Evolutionary conservation across 345 rosid genomes (phyloP).

Genomic region (Eucalyptus rudis): DNA sequence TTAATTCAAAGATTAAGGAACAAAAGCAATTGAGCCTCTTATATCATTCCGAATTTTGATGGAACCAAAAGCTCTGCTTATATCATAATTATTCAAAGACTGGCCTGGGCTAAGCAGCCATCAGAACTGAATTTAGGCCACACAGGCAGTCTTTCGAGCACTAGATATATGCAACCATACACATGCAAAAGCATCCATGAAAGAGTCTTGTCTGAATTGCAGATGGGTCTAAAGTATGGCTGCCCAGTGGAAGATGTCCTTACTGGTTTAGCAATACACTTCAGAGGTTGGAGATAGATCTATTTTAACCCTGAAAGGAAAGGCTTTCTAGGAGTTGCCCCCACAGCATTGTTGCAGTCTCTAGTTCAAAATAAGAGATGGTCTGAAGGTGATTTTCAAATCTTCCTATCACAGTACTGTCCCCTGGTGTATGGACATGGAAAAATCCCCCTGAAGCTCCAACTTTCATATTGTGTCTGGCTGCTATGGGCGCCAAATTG

Average conservation of each 20-base stretch:
- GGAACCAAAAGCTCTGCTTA: background rate
- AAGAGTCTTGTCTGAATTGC: background rate
- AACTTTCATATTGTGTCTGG: background rate
- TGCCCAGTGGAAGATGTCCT: constrained; percentile 25
- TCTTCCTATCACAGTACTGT: constrained; percentile 14
- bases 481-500: constrained; percentile 13
- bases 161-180: background rate
- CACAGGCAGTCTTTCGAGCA: background rate
- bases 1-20: background rate
- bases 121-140: background rate
- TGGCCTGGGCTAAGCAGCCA: background rate
- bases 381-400: constrained; percentile 27
- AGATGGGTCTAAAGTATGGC: constrained; percentile 35
- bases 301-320: constrained; percentile 13
- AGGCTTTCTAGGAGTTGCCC: constrained; percentile 26
- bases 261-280: constrained; percentile 21
- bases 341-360: constrained; percentile 7
- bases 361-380: constrained; percentile 29
- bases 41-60: background rate
- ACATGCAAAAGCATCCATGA: background rate
- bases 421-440: constrained; percentile 11
- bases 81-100: background rate
- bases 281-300: constrained; percentile 31
- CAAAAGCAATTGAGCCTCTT: background rate
- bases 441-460: constrained; percentile 15